phyloP scores from a whole-genome alignment of 306 rosid genomes.

The Cicer judaicum region DNA sequence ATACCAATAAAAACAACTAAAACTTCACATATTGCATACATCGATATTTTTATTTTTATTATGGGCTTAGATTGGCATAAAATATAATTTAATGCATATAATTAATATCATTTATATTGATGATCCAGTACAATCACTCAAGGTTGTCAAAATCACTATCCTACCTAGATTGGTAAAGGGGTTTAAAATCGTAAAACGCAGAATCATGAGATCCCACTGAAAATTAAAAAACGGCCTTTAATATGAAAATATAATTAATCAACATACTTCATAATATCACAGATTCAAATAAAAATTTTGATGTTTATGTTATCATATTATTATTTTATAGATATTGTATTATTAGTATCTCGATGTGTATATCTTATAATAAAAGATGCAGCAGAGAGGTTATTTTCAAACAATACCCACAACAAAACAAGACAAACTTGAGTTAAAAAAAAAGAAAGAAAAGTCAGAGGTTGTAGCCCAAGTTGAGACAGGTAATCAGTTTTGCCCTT shows the following conservation, averaged over 20 bases:
- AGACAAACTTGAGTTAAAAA: too few relatives aligned
- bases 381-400: too few relatives aligned
- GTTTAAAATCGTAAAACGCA: neutral
- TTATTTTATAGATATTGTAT: neutral
- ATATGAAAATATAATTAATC: too few relatives aligned
- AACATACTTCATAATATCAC: neutral
- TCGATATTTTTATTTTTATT: neutral
- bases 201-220: neutral
- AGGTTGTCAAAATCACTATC: neutral
- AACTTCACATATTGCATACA: neutral
- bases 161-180: neutral
- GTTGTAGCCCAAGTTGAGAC: too few relatives aligned
- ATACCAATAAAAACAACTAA: neutral
- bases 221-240: neutral
- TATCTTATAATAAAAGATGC: too few relatives aligned
- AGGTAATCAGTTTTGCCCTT: too few relatives aligned
- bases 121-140: neutral
- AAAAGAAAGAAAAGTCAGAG: too few relatives aligned
- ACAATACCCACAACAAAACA: too few relatives aligned
- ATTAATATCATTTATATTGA: conserved; percentile 4
- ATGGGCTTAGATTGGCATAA: conserved; percentile 21
- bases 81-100: conserved; percentile 16
- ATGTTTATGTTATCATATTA: too few relatives aligned
- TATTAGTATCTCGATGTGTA: neutral
- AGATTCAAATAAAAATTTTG: neutral